phyloP scores from a whole-genome alignment of 2,329 filamentous ascomycete species.

The Alternaria gansuensis region DNA sequence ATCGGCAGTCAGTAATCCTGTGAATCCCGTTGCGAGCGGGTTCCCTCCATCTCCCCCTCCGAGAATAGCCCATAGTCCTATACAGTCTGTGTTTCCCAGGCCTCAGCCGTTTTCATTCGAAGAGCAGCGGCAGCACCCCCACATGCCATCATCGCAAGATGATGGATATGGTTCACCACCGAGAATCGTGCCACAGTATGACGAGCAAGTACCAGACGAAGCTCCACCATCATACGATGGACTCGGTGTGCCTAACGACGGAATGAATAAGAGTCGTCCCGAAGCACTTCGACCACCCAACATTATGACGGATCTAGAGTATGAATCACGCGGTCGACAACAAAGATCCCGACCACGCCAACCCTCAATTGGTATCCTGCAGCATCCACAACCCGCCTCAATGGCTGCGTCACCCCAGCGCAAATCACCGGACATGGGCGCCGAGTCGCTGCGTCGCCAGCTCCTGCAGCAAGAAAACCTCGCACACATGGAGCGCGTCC shows the following conservation, averaged over 20 bases:
- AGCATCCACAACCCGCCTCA: conserved; percentile 51
- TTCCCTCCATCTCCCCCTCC: conserved; percentile 37
- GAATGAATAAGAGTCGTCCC: conserved; percentile 44
- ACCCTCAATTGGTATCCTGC: conserved; percentile 46
- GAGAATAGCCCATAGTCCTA: conserved; percentile 38
- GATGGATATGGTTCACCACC: conserved; percentile 19
- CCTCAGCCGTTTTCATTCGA: conserved; percentile 19
- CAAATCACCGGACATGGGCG: conserved; percentile 50
- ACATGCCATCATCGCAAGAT: conserved; percentile 19
- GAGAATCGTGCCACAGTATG: conserved; percentile 28
- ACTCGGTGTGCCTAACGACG: conserved; percentile 41
- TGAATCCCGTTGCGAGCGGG: conserved; percentile 31
- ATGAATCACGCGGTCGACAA: conserved; percentile 25
- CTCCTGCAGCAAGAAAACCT: conserved; percentile 47
- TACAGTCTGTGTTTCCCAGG: conserved; percentile 21
- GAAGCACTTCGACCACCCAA: conserved; percentile 43
- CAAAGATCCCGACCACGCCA: conserved; percentile 42
- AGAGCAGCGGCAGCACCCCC: conserved; percentile 25
- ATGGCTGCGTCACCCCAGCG: conserved; percentile 52
- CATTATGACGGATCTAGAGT: conserved; percentile 37
- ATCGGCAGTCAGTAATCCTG: conserved; percentile 29
- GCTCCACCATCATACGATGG: conserved; percentile 49
- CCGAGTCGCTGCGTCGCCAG: conserved; percentile 48
- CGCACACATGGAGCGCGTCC: conserved; percentile 45
- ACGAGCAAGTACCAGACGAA: conserved; percentile 39